Base-by-base conservation (phyloP, 2,329 filamentous ascomycete species). In the Apiospora saccharicola region DNA sequence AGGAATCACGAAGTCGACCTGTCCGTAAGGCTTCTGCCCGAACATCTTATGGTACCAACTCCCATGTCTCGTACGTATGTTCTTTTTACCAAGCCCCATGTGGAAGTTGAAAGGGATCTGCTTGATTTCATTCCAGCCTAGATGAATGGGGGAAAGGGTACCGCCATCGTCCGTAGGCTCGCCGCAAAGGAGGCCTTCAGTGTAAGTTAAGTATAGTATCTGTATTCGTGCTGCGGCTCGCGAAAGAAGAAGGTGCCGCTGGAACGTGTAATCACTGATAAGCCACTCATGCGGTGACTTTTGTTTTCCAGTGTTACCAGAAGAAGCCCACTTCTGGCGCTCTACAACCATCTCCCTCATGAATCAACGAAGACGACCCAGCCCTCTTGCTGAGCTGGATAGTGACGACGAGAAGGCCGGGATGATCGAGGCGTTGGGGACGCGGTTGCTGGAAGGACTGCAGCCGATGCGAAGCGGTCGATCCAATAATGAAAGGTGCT, bases 241-340 rank as follows among this genome's bases (percentile, higher is more conserved):
- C 43, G 19, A 24, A 51, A 51, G n/a, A 8, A 13, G 10, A 51
- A 24, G 47, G 47, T 4, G 13, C 16, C 43, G 13, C 19, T 51
- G 47, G 8, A 26, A 26, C 22, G n/a, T 26, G 26, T 26, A 1
- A 14, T 26, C 24, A 53, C 49, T 53, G 4, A 53, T 6, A 22
- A 49, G 2, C 4, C 5, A 37, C 13, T 46, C 13, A 14, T 46
- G 3, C 43, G 4, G 0, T 53, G 12, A 13, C 5, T 53, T 13
- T 4, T 12, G 4, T 53, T n/a, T n/a, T n/a, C n/a, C n/a, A 53
- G 49, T 53, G 10, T 12, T 53, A 4, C n/a, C 49, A 3, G 26
- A 53, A 26, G 49, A 53, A 53, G 49, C 49, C 49, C 49, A 53
- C n/a, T 53, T 26, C 49, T 53, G 49, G 49, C 49, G 49, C 13